Evolutionary conservation across 768 basidiomycete genomes (phyloP).

Genomic region (Cubamyces lactineus): DNA sequence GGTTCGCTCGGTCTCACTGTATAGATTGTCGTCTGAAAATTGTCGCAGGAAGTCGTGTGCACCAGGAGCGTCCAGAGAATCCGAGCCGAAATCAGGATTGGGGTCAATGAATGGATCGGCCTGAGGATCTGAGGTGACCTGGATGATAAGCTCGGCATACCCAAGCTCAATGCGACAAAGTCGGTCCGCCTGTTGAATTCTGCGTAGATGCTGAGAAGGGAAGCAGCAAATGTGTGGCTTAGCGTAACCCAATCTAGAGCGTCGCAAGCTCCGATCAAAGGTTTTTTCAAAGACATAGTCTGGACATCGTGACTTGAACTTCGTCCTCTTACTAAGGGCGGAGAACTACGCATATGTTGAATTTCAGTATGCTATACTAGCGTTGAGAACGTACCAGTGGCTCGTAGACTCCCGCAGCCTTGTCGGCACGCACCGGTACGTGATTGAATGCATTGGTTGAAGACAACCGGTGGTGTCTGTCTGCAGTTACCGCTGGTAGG

Average conservation of each 20-base stretch:
- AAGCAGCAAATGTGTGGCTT: slow-evolving; percentile 21
- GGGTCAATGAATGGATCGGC: slow-evolving; percentile 18
- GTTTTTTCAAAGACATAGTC: slow-evolving; percentile 9
- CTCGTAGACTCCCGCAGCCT: background rate
- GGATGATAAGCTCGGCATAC: slow-evolving; percentile 19
- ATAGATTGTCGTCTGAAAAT: background rate
- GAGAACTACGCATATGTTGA: slow-evolving; percentile 24
- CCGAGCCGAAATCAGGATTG: background rate
- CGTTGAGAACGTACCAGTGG: background rate
- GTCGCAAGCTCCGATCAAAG: background rate
- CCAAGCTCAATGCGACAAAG: background rate
- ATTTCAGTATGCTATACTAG: background rate
- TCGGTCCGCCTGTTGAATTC: background rate
- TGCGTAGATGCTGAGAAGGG: background rate
- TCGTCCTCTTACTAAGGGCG: background rate
- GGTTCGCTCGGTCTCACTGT: background rate
- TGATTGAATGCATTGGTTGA: background rate
- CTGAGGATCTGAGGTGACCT: background rate
- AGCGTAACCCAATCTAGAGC: background rate
- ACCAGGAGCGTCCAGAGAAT: slow-evolving; percentile 22
- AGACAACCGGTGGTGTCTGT: background rate
- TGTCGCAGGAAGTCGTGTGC: slow-evolving; percentile 11
- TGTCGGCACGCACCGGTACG: background rate
- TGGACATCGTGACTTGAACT: slow-evolving; percentile 1
- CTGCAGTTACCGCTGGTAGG: background rate